A percentile compares a stretch with the other conserved stretches of the same genome.
Conservation (phyloP, 192 early-diverging fungal species). For the Irineochytrium annulatum region DNA sequence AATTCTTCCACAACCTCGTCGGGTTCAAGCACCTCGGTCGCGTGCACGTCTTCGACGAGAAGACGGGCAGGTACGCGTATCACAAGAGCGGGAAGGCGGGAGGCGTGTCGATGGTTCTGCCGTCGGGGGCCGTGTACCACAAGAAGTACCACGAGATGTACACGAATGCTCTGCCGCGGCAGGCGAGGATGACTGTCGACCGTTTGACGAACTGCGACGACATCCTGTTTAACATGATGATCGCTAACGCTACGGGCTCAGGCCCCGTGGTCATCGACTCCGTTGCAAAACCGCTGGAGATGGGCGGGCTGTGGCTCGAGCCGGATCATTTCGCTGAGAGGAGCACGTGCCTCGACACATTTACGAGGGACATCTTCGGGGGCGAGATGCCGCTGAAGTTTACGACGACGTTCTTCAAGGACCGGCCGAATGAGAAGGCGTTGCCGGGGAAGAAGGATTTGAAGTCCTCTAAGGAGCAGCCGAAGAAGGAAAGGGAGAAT, state of each 20-base stretch:
- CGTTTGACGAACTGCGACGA: conserved; percentile 21
- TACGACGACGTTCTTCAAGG: neutral
- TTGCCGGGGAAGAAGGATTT: neutral
- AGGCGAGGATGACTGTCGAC: conserved; percentile 26
- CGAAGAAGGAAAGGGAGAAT: no score
- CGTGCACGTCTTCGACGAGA: conserved; percentile 3
- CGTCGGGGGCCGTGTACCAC: conserved; percentile 30
- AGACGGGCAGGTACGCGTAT: conserved; percentile 14
- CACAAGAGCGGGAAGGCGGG: neutral
- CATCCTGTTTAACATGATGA: conserved; percentile 27
- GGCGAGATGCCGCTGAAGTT: conserved; percentile 20
- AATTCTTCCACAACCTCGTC: conserved; percentile 22
- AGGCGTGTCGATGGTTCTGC: conserved; percentile 23
- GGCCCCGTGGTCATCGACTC: conserved; percentile 25
- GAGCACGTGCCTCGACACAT: conserved; percentile 8
- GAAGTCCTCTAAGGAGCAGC: neutral
- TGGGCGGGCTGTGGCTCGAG: conserved; percentile 10
- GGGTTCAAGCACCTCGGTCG: conserved; percentile 28
- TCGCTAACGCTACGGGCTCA: conserved; percentile 19
- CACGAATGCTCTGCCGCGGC: conserved; percentile 9
- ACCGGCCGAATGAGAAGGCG: neutral
- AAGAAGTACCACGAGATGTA: conserved; percentile 27
- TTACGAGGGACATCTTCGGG: conserved; percentile 11
- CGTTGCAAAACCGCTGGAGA: conserved; percentile 7
- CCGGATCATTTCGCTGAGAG: neutral